phyloP scores from a whole-genome alignment of 306 rosid genomes.

The Quercus variabilis region DNA sequence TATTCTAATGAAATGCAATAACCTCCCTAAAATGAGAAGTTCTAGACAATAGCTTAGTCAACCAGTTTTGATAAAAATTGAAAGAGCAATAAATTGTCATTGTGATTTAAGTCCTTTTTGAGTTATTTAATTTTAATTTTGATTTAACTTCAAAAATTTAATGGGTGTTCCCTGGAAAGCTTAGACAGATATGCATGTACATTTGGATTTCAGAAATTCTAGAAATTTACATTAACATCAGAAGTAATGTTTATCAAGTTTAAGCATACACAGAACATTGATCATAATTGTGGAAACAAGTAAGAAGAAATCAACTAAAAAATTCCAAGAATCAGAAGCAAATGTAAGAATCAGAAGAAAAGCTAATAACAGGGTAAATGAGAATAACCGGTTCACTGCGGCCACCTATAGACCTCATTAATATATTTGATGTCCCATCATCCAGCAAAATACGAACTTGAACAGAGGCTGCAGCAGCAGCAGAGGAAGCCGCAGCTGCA shows the following conservation, averaged over 20 bases:
- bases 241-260: not conserved
- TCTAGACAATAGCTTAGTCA: not conserved
- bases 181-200: not conserved
- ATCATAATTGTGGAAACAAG: not conserved
- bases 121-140: not conserved
- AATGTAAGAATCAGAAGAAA: slow-evolving; percentile 1
- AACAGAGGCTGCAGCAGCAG: slow-evolving; percentile 91
- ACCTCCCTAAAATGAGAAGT: slow-evolving; percentile 1
- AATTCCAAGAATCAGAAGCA: slow-evolving; percentile 13
- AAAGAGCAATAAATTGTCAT: not conserved
- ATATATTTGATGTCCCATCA: slow-evolving; percentile 96
- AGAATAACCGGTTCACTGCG: slow-evolving; percentile 81
- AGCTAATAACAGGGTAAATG: slow-evolving; percentile 9
- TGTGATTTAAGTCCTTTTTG: not conserved
- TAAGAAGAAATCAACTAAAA: not conserved
- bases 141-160: not conserved
- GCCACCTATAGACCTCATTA: slow-evolving; percentile 89
- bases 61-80: not conserved
- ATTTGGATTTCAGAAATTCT: too few species aligned
- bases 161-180: not conserved
- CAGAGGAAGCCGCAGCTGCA: slow-evolving; percentile 96
- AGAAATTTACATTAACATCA: not conserved
- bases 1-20: not conserved
- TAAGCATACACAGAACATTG: too few species aligned
- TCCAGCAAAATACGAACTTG: slow-evolving; percentile 98